phyloP scores from a whole-genome alignment of 2,329 filamentous ascomycete species.

The Curvularia verruculosa region DNA sequence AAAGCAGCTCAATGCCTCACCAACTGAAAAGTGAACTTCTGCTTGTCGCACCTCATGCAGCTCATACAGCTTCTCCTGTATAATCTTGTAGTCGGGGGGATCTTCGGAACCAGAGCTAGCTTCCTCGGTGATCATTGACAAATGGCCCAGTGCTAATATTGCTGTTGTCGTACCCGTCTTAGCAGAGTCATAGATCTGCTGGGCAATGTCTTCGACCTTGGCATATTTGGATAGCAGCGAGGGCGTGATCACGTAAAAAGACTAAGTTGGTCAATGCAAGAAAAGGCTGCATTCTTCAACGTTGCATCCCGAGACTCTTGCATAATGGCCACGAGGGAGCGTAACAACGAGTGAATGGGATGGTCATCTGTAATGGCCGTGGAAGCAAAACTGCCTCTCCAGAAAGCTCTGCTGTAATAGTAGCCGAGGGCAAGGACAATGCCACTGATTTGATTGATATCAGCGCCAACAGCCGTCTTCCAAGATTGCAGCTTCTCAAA shows the following conservation, averaged over 20 bases:
- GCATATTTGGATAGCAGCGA: conserved; percentile 41
- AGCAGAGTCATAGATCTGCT: conserved; percentile 69
- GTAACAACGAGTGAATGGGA: conserved; percentile 51
- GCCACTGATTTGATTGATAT: conserved; percentile 65
- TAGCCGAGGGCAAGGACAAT: conserved; percentile 64
- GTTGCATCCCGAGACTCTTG: conserved; percentile 60
- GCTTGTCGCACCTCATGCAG: conserved; percentile 84
- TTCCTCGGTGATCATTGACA: conserved; percentile 67
- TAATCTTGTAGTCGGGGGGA: conserved; percentile 53
- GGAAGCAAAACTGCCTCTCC: conserved; percentile 51
- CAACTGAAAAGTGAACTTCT: conserved; percentile 88
- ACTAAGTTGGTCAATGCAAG: conserved; percentile 66
- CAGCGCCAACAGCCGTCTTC: conserved; percentile 65
- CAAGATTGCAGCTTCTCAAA: conserved; percentile 58
- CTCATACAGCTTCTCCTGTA: conserved; percentile 72
- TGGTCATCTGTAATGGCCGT: conserved; percentile 39
- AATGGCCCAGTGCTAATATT: conserved; percentile 77
- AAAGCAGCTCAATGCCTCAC: conserved; percentile 82
- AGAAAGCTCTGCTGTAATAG: conserved; percentile 62
- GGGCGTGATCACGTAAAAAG: conserved; percentile 63
- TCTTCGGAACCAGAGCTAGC: conserved; percentile 45
- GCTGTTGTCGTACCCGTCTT: conserved; percentile 83
- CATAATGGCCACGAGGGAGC: conserved; percentile 59
- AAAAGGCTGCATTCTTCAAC: conserved; percentile 63
- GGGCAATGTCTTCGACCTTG: conserved; percentile 59